phyloP scores from a whole-genome alignment of 208 protist species.

The Blastocrithidia nonstop region DNA sequence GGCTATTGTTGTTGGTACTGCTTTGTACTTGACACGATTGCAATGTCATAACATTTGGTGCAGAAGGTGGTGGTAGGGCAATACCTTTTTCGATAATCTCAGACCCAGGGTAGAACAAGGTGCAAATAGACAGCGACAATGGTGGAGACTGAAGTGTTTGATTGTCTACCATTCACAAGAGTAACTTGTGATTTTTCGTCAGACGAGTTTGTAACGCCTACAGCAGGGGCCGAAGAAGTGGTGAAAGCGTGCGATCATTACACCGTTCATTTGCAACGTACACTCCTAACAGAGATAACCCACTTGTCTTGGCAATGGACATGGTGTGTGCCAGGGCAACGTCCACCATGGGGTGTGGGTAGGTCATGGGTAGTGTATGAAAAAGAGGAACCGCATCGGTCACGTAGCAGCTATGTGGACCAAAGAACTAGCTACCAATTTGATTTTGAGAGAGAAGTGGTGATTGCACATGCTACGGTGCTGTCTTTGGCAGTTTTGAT shows the following conservation, averaged over 20 bases:
- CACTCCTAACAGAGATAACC: constrained; percentile 51
- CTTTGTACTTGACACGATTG: no score
- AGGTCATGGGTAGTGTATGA: constrained; percentile 53
- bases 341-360: constrained; percentile 69
- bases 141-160: constrained; percentile 36
- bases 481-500: no score
- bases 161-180: constrained; percentile 59
- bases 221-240: constrained; percentile 17
- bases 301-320: constrained; percentile 40
- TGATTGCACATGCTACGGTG: no score
- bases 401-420: constrained; percentile 24
- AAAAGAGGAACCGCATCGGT: constrained; percentile 64
- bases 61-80: not conserved
- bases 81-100: constrained; percentile 6
- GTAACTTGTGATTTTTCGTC: constrained; percentile 11
- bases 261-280: constrained; percentile 73
- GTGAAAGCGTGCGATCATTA: constrained; percentile 29
- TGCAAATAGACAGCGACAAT: constrained; percentile 16
- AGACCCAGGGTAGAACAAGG: constrained; percentile 9
- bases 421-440: no score
- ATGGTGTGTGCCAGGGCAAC: constrained; percentile 61
- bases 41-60: not conserved
- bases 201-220: constrained; percentile 15
- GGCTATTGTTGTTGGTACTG: constrained; percentile 3
- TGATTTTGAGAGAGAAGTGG: no score